Base-by-base conservation (phyloP, 176 grass and related monocot species). In the Bolboschoenus planiculmis region DNA sequence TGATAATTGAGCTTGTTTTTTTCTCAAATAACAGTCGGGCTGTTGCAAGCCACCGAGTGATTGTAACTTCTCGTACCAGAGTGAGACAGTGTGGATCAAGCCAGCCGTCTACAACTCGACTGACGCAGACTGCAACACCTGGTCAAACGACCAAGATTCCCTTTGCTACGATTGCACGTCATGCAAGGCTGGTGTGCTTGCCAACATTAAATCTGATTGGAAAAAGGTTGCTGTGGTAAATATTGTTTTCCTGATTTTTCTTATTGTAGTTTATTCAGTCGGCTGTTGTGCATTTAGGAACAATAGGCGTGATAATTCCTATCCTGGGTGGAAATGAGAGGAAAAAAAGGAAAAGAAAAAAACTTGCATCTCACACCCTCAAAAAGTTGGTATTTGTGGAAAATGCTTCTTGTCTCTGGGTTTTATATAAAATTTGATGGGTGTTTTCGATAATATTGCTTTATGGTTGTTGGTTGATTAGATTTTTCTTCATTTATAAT, bases 231-330 rank as follows among this genome's bases (percentile, higher is more conserved):
- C 92, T 29, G 87, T 56, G 0, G 44, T 93, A 55, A 99, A 95
- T 73, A 93, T 93, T 63, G 26, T 95, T 57, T 99, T 99, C 87
- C 87, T 99, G 27, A 66, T 95, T 60, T 95, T 99, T 61, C 87
- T 99, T 79, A 78, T 99, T 50, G 18, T 90, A 1, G 96, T 95
- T 47, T 99, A 99, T 90, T 90, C 96, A 0, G 79, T 99, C 5
- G 92, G 96, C 34, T 99, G 92, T 76, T 93, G 91, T 29, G 91
- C 96, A 79, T 95, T 95, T 84, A 91, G 92, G 87, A 93, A 95
- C 63, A 99, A 99, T 78, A 85, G 89, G 76, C 51, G 31, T 43
- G 91, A 93, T 78, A 91, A 95, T 85, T 91, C 90, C 2, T 63
- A 87, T 86, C 70, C 81, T 1, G 40, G 83, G 30, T 83, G 86